Evolutionary conservation across 2,329 filamentous ascomycete genomes (phyloP).

Genomic region (Sarocladium oryzae): DNA sequence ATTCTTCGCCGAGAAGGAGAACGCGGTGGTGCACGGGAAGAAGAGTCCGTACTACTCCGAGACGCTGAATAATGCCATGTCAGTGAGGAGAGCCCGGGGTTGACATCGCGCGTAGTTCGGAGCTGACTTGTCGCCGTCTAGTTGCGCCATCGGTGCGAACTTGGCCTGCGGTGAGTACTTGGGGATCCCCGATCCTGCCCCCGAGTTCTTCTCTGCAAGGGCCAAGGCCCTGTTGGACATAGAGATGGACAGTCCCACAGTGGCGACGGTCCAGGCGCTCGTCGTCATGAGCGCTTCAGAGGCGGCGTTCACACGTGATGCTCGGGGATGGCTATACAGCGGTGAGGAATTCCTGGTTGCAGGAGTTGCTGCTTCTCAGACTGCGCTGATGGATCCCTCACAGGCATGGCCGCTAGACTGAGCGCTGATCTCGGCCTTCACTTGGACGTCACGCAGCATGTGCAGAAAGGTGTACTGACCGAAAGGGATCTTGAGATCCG

Average conservation of each 20-base stretch:
- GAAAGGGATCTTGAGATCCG: constrained; percentile 12
- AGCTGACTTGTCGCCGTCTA: background rate
- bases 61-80: constrained; percentile 20
- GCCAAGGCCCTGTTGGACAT: constrained; percentile 18
- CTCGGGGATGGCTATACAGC: constrained; percentile 19
- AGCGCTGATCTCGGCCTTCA: constrained; percentile 15
- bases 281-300: constrained; percentile 17
- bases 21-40: constrained; percentile 8
- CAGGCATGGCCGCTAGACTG: constrained; percentile 14
- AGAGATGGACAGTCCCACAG: constrained; percentile 17
- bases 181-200: background rate
- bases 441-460: constrained; percentile 12
- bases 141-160: constrained; percentile 13
- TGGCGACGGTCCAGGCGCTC: constrained; percentile 17
- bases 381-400: too few species aligned
- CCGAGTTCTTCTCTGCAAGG: constrained; percentile 17
- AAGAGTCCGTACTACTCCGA: constrained; percentile 18
- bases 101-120: too few species aligned
- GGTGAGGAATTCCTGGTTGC: too few species aligned
- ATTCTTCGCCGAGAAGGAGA: constrained; percentile 14
- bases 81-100: background rate
- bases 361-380: too few species aligned
- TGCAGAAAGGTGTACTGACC: constrained; percentile 7
- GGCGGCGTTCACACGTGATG: constrained; percentile 15
- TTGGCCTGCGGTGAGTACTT: constrained; percentile 1